Evolutionary conservation across 495 filamentous ascomycete species (phyloP).

Genomic region (Bombardia bombarda): DNA sequence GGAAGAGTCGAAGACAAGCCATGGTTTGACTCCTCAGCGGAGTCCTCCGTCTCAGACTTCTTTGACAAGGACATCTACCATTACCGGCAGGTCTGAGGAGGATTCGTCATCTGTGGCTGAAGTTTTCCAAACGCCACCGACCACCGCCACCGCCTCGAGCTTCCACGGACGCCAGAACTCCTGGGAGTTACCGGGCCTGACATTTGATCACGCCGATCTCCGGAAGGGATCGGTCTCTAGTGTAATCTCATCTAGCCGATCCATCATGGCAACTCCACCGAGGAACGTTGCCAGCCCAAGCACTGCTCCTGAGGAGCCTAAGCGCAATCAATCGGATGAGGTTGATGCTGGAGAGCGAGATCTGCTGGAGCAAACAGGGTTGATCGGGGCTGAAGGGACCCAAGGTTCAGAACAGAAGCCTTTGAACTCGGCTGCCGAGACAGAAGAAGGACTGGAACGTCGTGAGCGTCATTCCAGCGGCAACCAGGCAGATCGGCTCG

Average conservation of each 20-base stretch:
- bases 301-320: conserved; percentile 12
- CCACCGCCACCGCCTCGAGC: conserved; percentile 32
- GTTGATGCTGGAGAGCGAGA: conserved; percentile 42
- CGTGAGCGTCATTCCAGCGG: conserved; percentile 22
- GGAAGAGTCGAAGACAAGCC: conserved; percentile 22
- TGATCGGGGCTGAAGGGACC: conserved; percentile 23
- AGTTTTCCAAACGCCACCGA: conserved; percentile 40
- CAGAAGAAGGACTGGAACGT: conserved; percentile 24
- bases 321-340: conserved; percentile 24
- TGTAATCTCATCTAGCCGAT: conserved; percentile 27
- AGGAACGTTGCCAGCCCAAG: conserved; percentile 15
- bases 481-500: conserved; percentile 30
- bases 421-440: conserved; percentile 14
- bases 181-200: conserved; percentile 45
- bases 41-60: conserved; percentile 23
- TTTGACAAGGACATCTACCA: conserved; percentile 19
- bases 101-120: conserved; percentile 29
- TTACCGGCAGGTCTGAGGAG: conserved; percentile 21
- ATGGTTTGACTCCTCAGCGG: conserved; percentile 15
- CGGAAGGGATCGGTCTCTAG: conserved; percentile 37
- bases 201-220: conserved; percentile 23
- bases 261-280: conserved; percentile 22
- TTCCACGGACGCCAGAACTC: conserved; percentile 42
- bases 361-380: conserved; percentile 44
- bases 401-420: conserved; percentile 11